Evolutionary conservation across 106 monocot genomes (phyloP), one percentile per base, ranked within the genome.

Genomic region (Posidonia australis): DNA sequence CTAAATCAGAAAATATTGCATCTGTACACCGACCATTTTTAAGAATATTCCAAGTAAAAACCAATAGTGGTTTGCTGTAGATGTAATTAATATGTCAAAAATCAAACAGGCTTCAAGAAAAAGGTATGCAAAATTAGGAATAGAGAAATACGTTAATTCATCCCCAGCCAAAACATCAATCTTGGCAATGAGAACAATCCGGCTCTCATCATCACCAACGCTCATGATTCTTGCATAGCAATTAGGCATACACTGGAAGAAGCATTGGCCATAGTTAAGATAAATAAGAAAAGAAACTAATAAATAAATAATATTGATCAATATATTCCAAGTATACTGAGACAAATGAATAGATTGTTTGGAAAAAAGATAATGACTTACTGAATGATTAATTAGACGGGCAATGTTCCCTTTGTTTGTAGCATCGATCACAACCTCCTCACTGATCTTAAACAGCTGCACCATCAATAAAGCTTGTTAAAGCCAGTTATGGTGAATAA

Each of bases 161-260:
- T 90, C 86, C 29, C 90, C 90, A 25, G 78, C 83, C 69, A 78
- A 60, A 70, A 96, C 82, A 67, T 80, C 77, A 21, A 36, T 69
- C 78, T 90, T 90, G 20, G 94, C 94, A 44, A 96, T 84, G 48
- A 96, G 86, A 43, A 96, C 83, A 56, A 96, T 84, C 24, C 84
- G 71, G 53, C 80, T 86, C 45, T 84, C 77, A 22, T 87, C 80
- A n/a, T 79, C 77, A 67, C 88, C 80, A 12, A 86, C 80, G 55
- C 71, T 82, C 90, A 87, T 78, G 49, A 90, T 96, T 74, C 94
- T 90, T 52, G 94, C 90, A 71, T 96, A 96, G 71, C 89, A 89
- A 49, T 90, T 96, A 32, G 94, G 94, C 86, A 74, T 80, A 68
- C 94, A 96, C 94, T 96, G 80, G 54, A 86, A 23, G 26, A 69